phyloP scores from a whole-genome alignment of 2,329 filamentous ascomycete species.

The Metarhizium robertsii region DNA sequence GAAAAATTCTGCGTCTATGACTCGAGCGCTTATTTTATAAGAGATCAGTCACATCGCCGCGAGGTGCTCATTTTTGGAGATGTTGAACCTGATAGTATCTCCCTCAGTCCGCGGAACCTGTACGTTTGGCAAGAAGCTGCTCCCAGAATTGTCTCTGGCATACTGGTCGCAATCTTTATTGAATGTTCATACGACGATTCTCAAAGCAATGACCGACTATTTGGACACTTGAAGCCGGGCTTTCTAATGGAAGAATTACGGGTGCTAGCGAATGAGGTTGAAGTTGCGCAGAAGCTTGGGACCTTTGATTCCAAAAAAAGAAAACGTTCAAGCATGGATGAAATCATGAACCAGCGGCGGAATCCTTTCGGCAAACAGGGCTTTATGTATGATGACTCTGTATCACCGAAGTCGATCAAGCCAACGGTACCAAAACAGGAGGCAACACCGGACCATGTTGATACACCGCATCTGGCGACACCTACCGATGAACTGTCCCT shows the following conservation, averaged over 20 bases:
- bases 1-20: slow-evolving; percentile 64
- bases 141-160: slow-evolving; percentile 66
- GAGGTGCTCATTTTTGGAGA: slow-evolving; percentile 94
- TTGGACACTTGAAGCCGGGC: slow-evolving; percentile 78
- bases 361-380: slow-evolving; percentile 12
- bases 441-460: slow-evolving; percentile 4
- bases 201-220: slow-evolving; percentile 67
- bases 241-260: slow-evolving; percentile 74
- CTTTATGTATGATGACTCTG: slow-evolving; percentile 30
- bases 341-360: slow-evolving; percentile 11
- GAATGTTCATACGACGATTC: slow-evolving; percentile 90
- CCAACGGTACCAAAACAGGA: slow-evolving; percentile 12
- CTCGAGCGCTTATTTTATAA: slow-evolving; percentile 89
- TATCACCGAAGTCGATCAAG: slow-evolving; percentile 41
- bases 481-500: slow-evolving; percentile 38
- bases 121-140: slow-evolving; percentile 83
- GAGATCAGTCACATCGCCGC: slow-evolving; percentile 56
- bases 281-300: slow-evolving; percentile 33
- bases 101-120: slow-evolving; percentile 70
- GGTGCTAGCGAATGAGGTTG: slow-evolving; percentile 61
- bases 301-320: slow-evolving; percentile 46
- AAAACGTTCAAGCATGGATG: slow-evolving; percentile 41
- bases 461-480: slow-evolving; percentile 35
- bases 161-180: slow-evolving; percentile 77
- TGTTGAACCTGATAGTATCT: slow-evolving; percentile 84